Evolutionary conservation across 768 basidiomycete genomes (phyloP).

Genomic region (Boletus sp.): DNA sequence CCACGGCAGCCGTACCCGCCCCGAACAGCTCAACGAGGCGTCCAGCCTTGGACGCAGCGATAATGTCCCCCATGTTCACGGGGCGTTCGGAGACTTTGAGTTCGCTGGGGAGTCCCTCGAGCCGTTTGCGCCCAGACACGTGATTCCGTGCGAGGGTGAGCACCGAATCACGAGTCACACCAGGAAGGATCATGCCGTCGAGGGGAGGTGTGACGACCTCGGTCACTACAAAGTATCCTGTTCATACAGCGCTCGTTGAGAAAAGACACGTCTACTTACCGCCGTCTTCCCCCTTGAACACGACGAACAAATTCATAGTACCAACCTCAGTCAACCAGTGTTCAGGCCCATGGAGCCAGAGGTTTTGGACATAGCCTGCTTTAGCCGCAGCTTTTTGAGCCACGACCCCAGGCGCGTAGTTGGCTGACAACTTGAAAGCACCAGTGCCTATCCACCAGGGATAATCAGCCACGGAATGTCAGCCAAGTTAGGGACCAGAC

Average conservation of each 20-base stretch:
- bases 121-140: conserved; percentile 39
- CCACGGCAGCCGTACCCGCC: conserved; percentile 51
- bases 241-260: not conserved
- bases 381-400: conserved; percentile 77
- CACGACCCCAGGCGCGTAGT: conserved; percentile 85
- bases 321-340: conserved; percentile 65
- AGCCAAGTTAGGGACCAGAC: conserved; percentile 29
- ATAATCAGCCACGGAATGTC: conserved; percentile 6
- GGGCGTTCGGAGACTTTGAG: conserved; percentile 63
- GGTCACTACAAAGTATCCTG: conserved; percentile 29
- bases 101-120: conserved; percentile 52
- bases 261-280: conserved; percentile 34
- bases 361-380: conserved; percentile 81
- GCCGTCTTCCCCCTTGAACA: conserved; percentile 68
- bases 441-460: conserved; percentile 58
- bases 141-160: conserved; percentile 54
- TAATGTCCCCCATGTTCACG: conserved; percentile 75
- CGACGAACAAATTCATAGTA: conserved; percentile 91
- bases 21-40: conserved; percentile 50
- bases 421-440: conserved; percentile 81
- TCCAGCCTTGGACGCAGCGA: conserved; percentile 42
- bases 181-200: conserved; percentile 65
- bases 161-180: conserved; percentile 59
- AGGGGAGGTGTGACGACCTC: conserved; percentile 67
- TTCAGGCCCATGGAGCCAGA: conserved; percentile 79